Conservation (phyloP, 2,329 filamentous ascomycete genomes). For the Monosporascus ibericus region DNA sequence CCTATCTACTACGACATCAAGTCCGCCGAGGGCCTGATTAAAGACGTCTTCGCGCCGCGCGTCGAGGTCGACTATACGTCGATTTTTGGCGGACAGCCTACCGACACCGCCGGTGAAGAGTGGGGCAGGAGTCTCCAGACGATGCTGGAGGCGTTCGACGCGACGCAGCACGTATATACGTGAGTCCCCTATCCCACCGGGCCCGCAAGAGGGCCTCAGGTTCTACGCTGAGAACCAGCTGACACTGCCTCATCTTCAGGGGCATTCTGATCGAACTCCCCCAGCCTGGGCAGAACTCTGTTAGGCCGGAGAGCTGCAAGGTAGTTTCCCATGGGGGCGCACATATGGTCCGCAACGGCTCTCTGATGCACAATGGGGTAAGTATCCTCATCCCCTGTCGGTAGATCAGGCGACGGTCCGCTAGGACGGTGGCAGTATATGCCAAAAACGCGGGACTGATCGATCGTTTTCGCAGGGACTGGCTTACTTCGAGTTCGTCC, state of each 20-base stretch:
- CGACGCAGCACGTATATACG: constrained; percentile 19
- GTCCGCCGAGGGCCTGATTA: constrained; percentile 12
- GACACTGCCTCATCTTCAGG: constrained; percentile 2
- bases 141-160: constrained; percentile 13
- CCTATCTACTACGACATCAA: constrained; percentile 20
- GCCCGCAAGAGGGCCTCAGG: too few relatives aligned
- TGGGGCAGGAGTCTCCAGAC: constrained; percentile 14
- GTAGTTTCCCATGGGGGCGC: constrained; percentile 17
- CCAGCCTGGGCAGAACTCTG: constrained; percentile 9
- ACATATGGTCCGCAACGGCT: constrained; percentile 16
- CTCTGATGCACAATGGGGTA: constrained; percentile 24
- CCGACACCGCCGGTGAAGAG: constrained; percentile 8
- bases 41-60: constrained; percentile 21
- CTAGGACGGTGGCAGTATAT: constrained; percentile 14
- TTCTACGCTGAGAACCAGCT: too few relatives aligned
- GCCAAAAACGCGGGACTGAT: background rate
- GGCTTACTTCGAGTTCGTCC: constrained; percentile 16
- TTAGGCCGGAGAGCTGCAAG: constrained; percentile 15
- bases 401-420: background rate
- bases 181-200: constrained; percentile 1
- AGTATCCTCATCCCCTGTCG: constrained; percentile 1
- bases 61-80: constrained; percentile 25
- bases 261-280: constrained; percentile 18
- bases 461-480: background rate
- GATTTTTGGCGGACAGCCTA: constrained; percentile 21